These are phyloP conservation scores for Spergularia marina DNA, from an alignment of 148 eudicot species.

Conservation along the genomic window DNA sequence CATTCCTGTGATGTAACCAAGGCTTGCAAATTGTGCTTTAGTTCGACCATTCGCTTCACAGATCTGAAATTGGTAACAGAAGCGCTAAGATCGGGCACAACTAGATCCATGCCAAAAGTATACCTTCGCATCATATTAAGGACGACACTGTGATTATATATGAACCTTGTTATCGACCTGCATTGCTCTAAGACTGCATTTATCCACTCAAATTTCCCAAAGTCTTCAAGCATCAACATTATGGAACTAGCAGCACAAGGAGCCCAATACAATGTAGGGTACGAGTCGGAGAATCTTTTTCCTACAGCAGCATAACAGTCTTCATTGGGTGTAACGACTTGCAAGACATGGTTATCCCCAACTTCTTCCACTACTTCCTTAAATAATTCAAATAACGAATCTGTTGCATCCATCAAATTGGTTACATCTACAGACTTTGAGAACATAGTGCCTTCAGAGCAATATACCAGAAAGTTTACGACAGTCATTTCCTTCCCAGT, in stretches of 20 bases:
- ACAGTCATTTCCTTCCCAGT: conserved; percentile 54
- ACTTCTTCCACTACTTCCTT: conserved; percentile 80
- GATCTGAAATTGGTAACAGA: conserved; percentile 59
- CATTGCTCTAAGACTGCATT: conserved; percentile 59
- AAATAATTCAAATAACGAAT: conserved; percentile 49
- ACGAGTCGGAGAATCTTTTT: conserved; percentile 51
- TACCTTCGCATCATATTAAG: conserved; percentile 84
- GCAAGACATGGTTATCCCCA: conserved; percentile 74
- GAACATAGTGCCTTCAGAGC: conserved; percentile 78
- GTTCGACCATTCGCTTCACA: conserved; percentile 61
- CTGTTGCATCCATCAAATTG: conserved; percentile 42
- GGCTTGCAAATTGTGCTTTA: conserved; percentile 76
- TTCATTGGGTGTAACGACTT: conserved; percentile 66
- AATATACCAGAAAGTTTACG: conserved; percentile 53
- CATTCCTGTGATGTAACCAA: conserved; percentile 94
- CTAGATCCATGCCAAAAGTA: conserved; percentile 79
- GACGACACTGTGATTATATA: conserved; percentile 62
- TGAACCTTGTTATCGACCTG: conserved; percentile 69
- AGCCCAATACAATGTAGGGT: conserved; percentile 78
- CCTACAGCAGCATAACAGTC: conserved; percentile 64
- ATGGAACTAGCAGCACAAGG: conserved; percentile 77
- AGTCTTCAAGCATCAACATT: conserved; percentile 66
- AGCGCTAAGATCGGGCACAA: conserved; percentile 56
- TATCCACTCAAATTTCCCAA: conserved; percentile 63
- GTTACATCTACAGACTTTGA: conserved; percentile 73